Evolutionary conservation across 1,284 basidiomycete genomes (phyloP), one percentile per base, ranked within the genome.

Genomic region (Spongispora temasekensis): DNA sequence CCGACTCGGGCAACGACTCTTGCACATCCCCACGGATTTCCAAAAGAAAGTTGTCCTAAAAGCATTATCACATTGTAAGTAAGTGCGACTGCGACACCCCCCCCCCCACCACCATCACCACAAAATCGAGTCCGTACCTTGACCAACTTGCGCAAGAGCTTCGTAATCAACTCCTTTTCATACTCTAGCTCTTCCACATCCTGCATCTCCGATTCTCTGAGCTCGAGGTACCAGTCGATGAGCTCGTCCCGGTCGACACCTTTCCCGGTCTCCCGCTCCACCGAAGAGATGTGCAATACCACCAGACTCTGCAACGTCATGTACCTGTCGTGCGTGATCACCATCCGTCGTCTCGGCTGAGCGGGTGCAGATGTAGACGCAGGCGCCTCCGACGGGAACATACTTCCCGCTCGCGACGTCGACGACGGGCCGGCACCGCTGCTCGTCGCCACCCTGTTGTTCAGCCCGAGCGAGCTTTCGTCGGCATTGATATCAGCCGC

Each of bases 281-380:
- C 78, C 51, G 89, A 87, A 32, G 87, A 82, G 19, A 99, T 81
- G 68, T 95, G 90, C 56, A 97, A 73, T 13, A 99, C 88, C 65
- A 97, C 85, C 62, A 98, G 81, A 68, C 90, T 93, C 78, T 95
- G 94, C 65, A 99, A 85, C 61, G 89, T 86, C 81, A 95, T 89
- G 78, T 96, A 99, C 70, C 92, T 89, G 81, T 98, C 96, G 78
- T 98, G 93, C 13, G 95, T 94, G 78, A 99, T 98, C 59, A 92
- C 82, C 85, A 96, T 90, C 69, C 93, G 89, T 73, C 86, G 82
- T 79, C 88, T 94, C 56, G 81, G 81, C 13, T 76, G 67, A 68
- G 34, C 54, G 15, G 54, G 72, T 60, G 67, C 59, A 59, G 77
- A 72, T 60, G 67, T 58, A 59, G 77, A 72, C 28, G 78, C 70